Conservation (phyloP, 169 alveolate genomes). For the Babesia ovata region DNA sequence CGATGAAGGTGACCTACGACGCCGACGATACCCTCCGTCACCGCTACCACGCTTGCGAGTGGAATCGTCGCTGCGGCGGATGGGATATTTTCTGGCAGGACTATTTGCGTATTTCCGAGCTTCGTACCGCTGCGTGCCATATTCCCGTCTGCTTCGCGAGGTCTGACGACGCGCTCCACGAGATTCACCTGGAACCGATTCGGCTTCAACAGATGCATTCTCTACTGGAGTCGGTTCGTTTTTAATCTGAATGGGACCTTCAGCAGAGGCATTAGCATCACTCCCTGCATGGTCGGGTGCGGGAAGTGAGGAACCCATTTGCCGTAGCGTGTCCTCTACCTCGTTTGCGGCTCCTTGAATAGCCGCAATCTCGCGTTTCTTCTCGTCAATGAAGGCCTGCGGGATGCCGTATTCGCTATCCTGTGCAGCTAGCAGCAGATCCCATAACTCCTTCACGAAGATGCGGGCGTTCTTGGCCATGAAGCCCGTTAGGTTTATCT, state of each 20-base stretch:
- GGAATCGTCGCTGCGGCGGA: background rate
- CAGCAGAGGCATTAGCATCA: background rate
- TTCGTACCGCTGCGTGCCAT: constrained; percentile 3
- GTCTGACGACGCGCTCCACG: background rate
- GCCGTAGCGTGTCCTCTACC: constrained; percentile 3
- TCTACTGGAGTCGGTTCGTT: background rate
- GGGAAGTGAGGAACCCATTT: background rate
- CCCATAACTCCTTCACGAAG: constrained; percentile 69
- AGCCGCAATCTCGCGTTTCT: constrained; percentile 41
- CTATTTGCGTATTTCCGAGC: background rate
- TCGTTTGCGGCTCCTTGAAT: constrained; percentile 23
- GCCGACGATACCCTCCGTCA: background rate
- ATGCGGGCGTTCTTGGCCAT: constrained; percentile 71
- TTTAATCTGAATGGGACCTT: background rate
- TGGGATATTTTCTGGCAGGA: background rate
- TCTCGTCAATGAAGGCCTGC: constrained; percentile 58
- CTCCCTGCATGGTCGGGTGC: background rate
- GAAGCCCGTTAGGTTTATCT: constrained; percentile 67
- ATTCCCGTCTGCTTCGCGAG: background rate
- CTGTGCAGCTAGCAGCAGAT: constrained; percentile 64
- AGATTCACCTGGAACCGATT: background rate
- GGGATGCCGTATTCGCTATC: constrained; percentile 67
- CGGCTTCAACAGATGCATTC: background rate
- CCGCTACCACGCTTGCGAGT: background rate
- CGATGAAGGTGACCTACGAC: constrained; percentile 9